These are phyloP conservation scores for Tuber brumale DNA, from an alignment of 495 filamentous ascomycete species.

Conservation along the genomic window DNA sequence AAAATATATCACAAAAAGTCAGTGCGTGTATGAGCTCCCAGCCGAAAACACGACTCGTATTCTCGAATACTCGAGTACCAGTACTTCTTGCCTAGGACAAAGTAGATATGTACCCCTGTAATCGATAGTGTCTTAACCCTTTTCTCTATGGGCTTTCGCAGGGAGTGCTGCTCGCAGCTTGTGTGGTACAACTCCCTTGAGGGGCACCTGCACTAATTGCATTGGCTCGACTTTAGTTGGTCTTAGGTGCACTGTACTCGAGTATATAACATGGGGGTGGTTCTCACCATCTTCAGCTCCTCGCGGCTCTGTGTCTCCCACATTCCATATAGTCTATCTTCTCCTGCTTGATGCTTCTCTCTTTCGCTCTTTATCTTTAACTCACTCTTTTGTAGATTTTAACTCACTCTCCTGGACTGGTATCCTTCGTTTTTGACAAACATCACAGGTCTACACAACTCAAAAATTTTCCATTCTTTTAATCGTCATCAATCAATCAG, in stretches of 20 bases:
- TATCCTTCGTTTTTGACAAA: conserved; percentile 27
- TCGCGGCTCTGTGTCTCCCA: conserved; percentile 16
- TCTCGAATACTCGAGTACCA: too few relatives aligned
- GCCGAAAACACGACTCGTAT: too few relatives aligned
- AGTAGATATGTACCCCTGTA: too few relatives aligned
- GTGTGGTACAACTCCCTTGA: too few relatives aligned
- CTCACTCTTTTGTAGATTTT: conserved; percentile 36
- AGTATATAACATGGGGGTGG: conserved; percentile 21
- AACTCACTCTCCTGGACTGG: conserved; percentile 23
- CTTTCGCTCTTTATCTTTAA: conserved; percentile 20
- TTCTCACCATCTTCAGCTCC: conserved; percentile 10
- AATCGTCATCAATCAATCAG: not conserved
- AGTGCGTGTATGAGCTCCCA: too few relatives aligned
- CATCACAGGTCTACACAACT: not conserved
- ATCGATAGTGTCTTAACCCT: too few relatives aligned
- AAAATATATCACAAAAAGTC: too few relatives aligned
- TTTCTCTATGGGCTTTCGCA: not conserved
- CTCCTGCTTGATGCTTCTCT: conserved; percentile 28
- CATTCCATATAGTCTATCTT: conserved; percentile 19
- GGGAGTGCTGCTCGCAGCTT: not conserved
- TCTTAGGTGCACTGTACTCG: too few relatives aligned
- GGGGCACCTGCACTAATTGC: not conserved
- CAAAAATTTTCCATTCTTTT: not conserved
- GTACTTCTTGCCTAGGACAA: too few relatives aligned
- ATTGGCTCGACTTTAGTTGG: not conserved